These are phyloP conservation scores for Aspergillus campestris DNA, from an alignment of 495 filamentous ascomycete genomes.

Conservation along the genomic window DNA sequence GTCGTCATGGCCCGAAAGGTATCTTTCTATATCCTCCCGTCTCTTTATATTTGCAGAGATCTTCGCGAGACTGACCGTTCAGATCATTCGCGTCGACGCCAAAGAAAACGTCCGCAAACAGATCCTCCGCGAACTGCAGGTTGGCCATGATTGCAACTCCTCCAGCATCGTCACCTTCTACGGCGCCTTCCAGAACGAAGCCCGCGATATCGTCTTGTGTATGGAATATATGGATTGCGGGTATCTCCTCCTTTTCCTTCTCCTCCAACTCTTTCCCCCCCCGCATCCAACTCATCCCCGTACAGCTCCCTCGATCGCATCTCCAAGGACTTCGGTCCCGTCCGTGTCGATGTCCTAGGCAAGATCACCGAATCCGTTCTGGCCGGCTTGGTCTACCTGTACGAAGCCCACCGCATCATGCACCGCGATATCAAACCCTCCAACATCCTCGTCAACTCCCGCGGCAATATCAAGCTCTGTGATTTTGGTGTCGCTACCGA, in stretches of 20 bases:
- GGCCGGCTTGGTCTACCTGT: constrained; percentile 88
- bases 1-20: constrained; percentile 98
- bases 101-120: constrained; percentile 94
- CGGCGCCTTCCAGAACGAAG: constrained; percentile 91
- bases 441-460: constrained; percentile 90
- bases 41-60: not conserved
- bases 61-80: constrained; percentile 10
- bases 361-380: constrained; percentile 98
- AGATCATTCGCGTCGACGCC: constrained; percentile 97
- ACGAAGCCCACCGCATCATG: constrained; percentile 91
- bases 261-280: not conserved
- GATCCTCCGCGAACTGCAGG: constrained; percentile 91
- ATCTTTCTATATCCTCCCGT: no score
- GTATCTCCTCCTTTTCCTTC: constrained; percentile 44
- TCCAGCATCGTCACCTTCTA: constrained; percentile 96
- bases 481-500: constrained; percentile 97
- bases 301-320: constrained; percentile 85
- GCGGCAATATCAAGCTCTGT: constrained; percentile 91
- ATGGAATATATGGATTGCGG: constrained; percentile 99
- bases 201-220: constrained; percentile 95
- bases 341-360: constrained; percentile 96
- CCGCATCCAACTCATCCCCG: not conserved
- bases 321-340: constrained; percentile 86
- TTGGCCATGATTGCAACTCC: constrained; percentile 96
- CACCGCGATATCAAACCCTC: constrained; percentile 98